Evolutionary conservation across 495 filamentous ascomycete species (phyloP).

Genomic region (Cercophora sp.): DNA sequence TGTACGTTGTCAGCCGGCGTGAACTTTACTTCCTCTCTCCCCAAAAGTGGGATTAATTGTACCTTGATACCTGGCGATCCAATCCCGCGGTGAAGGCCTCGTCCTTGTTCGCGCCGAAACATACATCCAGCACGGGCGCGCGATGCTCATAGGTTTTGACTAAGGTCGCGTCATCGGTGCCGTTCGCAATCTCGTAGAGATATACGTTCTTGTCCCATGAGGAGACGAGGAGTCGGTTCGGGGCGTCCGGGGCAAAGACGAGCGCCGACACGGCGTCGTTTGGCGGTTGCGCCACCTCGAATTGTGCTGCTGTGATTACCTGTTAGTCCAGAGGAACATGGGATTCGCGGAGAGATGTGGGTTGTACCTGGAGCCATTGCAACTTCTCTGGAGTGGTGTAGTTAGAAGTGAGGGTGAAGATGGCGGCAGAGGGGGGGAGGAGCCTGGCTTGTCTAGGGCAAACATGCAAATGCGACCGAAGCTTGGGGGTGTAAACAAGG

Average conservation of each 20-base stretch:
- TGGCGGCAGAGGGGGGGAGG: not conserved
- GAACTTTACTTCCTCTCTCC: too few relatives aligned
- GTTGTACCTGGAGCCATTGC: constrained; percentile 39
- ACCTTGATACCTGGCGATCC: constrained; percentile 81
- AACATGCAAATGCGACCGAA: constrained; percentile 2
- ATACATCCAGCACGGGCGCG: constrained; percentile 85
- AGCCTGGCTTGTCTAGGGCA: not conserved
- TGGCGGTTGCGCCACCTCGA: constrained; percentile 72
- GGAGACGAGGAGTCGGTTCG: constrained; percentile 73
- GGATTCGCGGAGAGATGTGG: not conserved
- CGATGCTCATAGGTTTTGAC: constrained; percentile 72
- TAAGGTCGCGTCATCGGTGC: constrained; percentile 57
- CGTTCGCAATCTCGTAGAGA: constrained; percentile 66
- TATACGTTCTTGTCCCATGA: constrained; percentile 95
- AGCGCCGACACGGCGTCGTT: constrained; percentile 82
- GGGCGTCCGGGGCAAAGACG: constrained; percentile 68
- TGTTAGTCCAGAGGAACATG: constrained; percentile 5
- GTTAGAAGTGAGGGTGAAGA: not conserved
- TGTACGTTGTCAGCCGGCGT: too few relatives aligned
- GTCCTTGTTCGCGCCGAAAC: constrained; percentile 75
- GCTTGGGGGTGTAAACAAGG: constrained; percentile 13
- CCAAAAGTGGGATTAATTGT: too few relatives aligned
- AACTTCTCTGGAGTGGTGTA: constrained; percentile 4
- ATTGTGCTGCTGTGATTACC: constrained; percentile 50
- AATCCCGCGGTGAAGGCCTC: constrained; percentile 82